Conservation (phyloP, 257 asterid genomes). For the Solanum ossicruentum region DNA sequence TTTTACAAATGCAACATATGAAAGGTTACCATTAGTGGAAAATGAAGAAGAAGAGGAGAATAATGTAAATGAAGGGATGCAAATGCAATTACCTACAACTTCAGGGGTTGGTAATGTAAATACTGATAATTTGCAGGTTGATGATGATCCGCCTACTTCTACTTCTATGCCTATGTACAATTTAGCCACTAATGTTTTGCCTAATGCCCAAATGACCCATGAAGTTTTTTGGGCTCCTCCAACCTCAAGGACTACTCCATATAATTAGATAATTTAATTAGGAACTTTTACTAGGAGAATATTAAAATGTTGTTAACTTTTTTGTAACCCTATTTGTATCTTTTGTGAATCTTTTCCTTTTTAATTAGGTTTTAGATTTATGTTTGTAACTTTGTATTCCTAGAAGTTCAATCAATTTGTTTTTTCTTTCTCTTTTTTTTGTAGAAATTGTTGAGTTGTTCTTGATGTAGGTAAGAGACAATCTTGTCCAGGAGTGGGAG, state of each 20-base stretch:
- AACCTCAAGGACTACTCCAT: constrained; percentile 29
- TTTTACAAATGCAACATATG: constrained; percentile 51
- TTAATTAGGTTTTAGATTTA: constrained; percentile 4
- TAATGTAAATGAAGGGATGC: constrained; percentile 15
- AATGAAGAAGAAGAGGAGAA: constrained; percentile 14
- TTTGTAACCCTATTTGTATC: constrained; percentile 4
- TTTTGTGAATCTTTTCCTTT: constrained; percentile 13
- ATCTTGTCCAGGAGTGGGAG: neutral
- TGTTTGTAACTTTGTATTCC: neutral
- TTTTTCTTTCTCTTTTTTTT: neutral
- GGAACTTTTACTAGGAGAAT: neutral
- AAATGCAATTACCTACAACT: neutral
- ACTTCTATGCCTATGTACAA: constrained; percentile 21
- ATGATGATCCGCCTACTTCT: constrained; percentile 15
- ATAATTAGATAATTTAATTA: neutral
- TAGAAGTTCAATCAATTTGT: neutral
- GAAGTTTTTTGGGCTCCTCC: constrained; percentile 61
- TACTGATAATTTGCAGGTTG: constrained; percentile 1
- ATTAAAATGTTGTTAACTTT: constrained; percentile 1
- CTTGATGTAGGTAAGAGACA: neutral
- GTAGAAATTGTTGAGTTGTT: neutral
- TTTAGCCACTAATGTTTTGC: constrained; percentile 32
- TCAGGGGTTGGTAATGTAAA: constrained; percentile 4
- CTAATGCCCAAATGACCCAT: constrained; percentile 44
- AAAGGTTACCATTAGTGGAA: constrained; percentile 48